These are phyloP conservation scores for Raffaelea ambrosiae DNA, from an alignment of 2,329 filamentous ascomycete species.

Conservation along the genomic window DNA sequence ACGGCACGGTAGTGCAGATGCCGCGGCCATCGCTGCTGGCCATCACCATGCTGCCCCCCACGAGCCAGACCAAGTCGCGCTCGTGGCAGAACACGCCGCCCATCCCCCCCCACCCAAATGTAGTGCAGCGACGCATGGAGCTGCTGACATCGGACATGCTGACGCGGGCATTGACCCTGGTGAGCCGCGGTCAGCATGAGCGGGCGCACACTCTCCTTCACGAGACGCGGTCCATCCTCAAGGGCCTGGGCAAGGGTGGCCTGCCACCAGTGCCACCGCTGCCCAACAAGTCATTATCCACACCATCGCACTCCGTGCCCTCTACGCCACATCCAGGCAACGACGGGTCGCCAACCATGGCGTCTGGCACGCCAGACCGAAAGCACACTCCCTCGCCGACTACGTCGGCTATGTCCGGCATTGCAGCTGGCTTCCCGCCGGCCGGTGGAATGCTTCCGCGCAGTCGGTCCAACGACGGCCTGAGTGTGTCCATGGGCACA, in stretches of 20 bases:
- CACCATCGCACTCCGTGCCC: constrained; percentile 31
- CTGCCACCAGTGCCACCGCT: constrained; percentile 77
- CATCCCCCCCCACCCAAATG: constrained; percentile 88
- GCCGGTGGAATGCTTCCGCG: constrained; percentile 33
- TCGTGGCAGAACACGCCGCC: constrained; percentile 62
- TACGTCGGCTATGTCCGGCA: constrained; percentile 36
- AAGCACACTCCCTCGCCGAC: constrained; percentile 49
- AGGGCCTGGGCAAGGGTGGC: constrained; percentile 90
- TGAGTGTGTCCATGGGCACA: constrained; percentile 41
- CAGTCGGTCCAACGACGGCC: constrained; percentile 45
- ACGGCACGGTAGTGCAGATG: constrained; percentile 77
- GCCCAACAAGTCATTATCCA: constrained; percentile 26
- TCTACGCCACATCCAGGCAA: constrained; percentile 39
- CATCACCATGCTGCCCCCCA: constrained; percentile 84
- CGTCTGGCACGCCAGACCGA: constrained; percentile 39
- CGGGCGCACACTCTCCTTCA: constrained; percentile 84
- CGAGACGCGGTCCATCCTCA: constrained; percentile 90
- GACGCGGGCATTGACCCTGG: constrained; percentile 80
- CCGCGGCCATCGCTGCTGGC: constrained; percentile 84
- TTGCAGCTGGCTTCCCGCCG: constrained; percentile 27
- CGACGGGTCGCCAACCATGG: constrained; percentile 34
- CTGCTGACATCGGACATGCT: constrained; percentile 97
- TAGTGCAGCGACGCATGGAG: constrained; percentile 96
- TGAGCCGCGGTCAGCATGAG: constrained; percentile 86
- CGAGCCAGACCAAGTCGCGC: constrained; percentile 52